Evolutionary conservation across 139 green algal genomes (phyloP), one percentile per base, ranked within the genome.

Genomic region (Asterochloris sp.): DNA sequence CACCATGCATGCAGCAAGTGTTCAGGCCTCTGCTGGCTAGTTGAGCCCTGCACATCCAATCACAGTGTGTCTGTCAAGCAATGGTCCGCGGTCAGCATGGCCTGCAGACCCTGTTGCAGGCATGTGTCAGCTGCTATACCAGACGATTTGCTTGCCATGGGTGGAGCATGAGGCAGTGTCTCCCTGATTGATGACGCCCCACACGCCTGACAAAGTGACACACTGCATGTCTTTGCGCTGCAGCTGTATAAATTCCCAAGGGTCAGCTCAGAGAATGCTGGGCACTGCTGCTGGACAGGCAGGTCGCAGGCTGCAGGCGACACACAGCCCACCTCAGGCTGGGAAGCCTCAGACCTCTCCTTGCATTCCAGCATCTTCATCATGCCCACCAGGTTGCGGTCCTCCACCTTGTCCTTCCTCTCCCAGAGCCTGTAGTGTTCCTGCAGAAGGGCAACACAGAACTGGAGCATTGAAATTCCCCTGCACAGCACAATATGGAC

Each of bases 351-450:
- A 23, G 82, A 74, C 21, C 64, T 13, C 64, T 77, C 74, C 11
- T 61, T 69, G 23, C 78, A 69, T 38, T 86, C 66, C 69, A 86
- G 71, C 69, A 78, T 24, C 28, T 83, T 54, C 63, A 86, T 75
- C 78, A 86, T 21, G 23, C 54, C 71, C 62, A 69, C 62, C 62
- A 83, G 60, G 6, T 24, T 80, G 60, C 76, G 76, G 60, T 60
- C 23, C 60, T 80, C 68, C 47, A 28, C 12, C 23, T 13, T 27
- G 38, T 78, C 74, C 74, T 28, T 23, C 74, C 63, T 78, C 14
- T 14, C 11, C 74, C 74, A 78, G 26, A 29, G 62, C 11, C 13
- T n/a, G 21, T 38, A 12, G 13, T 78, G 47, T 29, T 47, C 74
- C 74, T 78, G 74, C 0, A 64, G 12, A 10, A 66, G 8, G 27